phyloP scores from a whole-genome alignment of 163 green algal genomes.

The Prototheca stagnorum region DNA sequence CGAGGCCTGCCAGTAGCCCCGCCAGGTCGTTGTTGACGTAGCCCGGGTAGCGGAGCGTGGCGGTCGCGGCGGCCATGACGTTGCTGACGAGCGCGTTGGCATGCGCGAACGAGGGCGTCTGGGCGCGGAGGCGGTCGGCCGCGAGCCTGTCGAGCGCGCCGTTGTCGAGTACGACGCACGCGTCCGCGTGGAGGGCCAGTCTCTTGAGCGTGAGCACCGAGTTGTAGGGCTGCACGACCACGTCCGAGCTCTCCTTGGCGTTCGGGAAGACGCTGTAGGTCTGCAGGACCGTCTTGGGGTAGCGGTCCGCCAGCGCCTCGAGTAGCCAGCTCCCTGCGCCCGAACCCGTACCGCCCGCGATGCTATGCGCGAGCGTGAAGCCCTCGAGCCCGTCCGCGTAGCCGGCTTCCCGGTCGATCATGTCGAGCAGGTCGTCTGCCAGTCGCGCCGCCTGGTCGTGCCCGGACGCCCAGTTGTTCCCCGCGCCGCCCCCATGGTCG shows the following conservation, averaged over 20 bases:
- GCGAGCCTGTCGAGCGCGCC: conserved; percentile 94
- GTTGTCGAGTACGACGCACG: conserved; percentile 89
- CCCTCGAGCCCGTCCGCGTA: conserved; percentile 93
- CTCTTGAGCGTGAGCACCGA: conserved; percentile 93
- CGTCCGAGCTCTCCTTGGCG: conserved; percentile 85
- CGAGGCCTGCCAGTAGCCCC: conserved; percentile 81
- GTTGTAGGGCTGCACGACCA: conserved; percentile 99
- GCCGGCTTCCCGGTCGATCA: conserved; percentile 96
- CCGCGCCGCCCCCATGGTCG: conserved; percentile 83
- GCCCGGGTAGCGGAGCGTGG: conserved; percentile 88
- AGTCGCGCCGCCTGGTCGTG: conserved; percentile 78
- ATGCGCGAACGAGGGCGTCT: conserved; percentile 68
- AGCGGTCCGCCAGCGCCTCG: conserved; percentile 86
- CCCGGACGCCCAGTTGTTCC: conserved; percentile 97
- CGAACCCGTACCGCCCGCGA: conserved; percentile 87
- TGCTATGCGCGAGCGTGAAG: conserved; percentile 93
- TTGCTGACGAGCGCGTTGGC: conserved; percentile 93
- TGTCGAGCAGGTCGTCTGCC: conserved; percentile 92
- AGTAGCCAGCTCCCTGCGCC: conserved; percentile 96
- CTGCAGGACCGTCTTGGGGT: conserved; percentile 93
- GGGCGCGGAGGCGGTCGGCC: conserved; percentile 70
- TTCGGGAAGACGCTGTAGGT: conserved; percentile 96
- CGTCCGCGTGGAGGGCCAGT: conserved; percentile 66
- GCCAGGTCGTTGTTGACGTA: conserved; percentile 99
- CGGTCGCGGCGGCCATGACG: conserved; percentile 95